Base-by-base conservation (phyloP, 2,329 filamentous ascomycete species). In the Aspergillus piperis region DNA sequence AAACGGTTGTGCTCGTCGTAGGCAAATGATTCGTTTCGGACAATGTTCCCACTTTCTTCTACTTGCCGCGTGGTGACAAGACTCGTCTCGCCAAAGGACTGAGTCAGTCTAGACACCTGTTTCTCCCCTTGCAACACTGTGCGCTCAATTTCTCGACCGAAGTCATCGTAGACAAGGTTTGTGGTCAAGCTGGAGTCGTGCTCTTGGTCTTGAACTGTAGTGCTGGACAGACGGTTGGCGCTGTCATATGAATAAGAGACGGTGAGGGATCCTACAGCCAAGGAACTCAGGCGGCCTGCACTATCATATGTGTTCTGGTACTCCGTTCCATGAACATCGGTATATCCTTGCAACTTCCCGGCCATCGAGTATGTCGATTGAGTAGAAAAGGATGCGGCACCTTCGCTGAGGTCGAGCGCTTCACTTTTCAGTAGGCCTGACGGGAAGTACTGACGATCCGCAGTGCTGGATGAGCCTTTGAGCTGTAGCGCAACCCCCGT, bases 351-450 rank as follows among this genome's bases (percentile, higher is more conserved):
- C 15, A 56, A 47, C 21, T 59, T 63, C 5, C 59, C 53, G 6
- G 21, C 50, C 41, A 64, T 59, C 8, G 63, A 62, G 36, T 64
- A 61, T 1, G 17, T 11, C 5, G 23, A 50, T 3, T 57, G 8
- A 0, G 25, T 8, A 8, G 27, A 38, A 25, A 49, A 49, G 15
- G 41, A 11, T 17, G 25, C 21, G 13, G 2, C 5, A 50, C 25
- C 25, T n/a, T 32, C 27, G 27, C 27, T 8, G 27, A 42, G 8
- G 8, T 42, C 39, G n/a, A 42, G n/a, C 3, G 39, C 17, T 42
- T 42, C 39, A n/a, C 17, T 11, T 25, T 10, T 17, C 23, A 30
- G 27, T 30, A 50, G n/a, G 15, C 48, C 10, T 11, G 48, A 50
- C 25, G 48, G 48, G 48, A 36, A 50, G 25, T 50, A 30, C 10